These are phyloP conservation scores for Blastocystis sp. DNA, from an alignment of 352 stramenopile species.

Conservation along the genomic window DNA sequence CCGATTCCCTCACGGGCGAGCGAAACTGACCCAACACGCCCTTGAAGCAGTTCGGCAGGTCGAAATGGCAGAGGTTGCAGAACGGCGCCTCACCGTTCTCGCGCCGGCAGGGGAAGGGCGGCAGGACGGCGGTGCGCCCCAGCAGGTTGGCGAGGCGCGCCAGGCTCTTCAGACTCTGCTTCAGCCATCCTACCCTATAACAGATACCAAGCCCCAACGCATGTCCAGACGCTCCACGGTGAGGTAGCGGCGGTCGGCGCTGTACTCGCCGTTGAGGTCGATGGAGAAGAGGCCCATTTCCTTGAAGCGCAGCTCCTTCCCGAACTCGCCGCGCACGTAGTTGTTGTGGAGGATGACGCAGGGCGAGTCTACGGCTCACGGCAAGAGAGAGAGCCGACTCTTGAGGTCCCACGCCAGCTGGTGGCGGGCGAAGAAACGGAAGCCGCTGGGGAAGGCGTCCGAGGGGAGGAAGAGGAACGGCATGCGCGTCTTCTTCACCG, in stretches of 20 bases:
- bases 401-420: conserved; percentile 47
- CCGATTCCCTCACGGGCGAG: neutral
- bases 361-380: neutral
- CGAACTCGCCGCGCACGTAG: conserved; percentile 11
- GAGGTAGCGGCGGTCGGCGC: neutral
- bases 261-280: conserved; percentile 29
- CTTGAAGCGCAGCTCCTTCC: conserved; percentile 40
- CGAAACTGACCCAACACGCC: neutral
- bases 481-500: neutral
- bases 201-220: neutral
- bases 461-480: neutral
- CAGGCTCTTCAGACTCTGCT: neutral
- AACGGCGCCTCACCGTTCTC: neutral
- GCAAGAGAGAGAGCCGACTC: neutral
- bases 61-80: conserved; percentile 47
- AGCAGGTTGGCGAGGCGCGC: conserved; percentile 27
- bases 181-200: neutral
- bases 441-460: conserved; percentile 16
- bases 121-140: conserved; percentile 20
- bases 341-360: conserved; percentile 64
- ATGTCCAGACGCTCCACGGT: neutral
- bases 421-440: conserved; percentile 18
- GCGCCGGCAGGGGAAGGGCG: neutral
- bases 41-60: neutral
- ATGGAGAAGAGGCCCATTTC: conserved; percentile 50